Percentiles rank a stretch among this genome's conserved stretches.
phyloP scores from a whole-genome alignment of 2,329 filamentous ascomycete species.

The Penicillium sp. region DNA sequence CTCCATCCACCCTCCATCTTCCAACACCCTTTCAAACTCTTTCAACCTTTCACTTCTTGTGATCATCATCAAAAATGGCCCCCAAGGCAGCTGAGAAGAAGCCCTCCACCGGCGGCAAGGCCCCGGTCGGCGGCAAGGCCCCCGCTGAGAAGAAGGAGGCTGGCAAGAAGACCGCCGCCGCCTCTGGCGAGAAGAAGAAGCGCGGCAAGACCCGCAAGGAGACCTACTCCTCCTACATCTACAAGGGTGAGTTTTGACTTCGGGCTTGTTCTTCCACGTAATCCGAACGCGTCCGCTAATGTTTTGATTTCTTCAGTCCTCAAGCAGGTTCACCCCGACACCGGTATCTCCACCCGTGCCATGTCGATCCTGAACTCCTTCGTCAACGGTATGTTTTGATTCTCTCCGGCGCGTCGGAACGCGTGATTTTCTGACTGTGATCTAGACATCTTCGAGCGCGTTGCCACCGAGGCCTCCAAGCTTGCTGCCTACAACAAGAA shows the following conservation, averaged over 20 bases:
- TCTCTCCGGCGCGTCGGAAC: neutral
- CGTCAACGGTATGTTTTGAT: conserved; percentile 80
- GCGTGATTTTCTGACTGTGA: neutral
- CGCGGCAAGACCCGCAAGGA: conserved; percentile 99
- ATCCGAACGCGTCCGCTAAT: conserved; percentile 10
- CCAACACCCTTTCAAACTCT: conserved; percentile 27
- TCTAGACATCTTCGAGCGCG: conserved; percentile 96
- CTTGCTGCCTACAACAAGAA: conserved; percentile 99
- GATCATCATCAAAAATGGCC: conserved; percentile 69
- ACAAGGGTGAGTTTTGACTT: conserved; percentile 86
- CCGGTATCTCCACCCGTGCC: conserved; percentile 99
- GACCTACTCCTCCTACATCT: conserved; percentile 99
- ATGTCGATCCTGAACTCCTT: conserved; percentile 99
- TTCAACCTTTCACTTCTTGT: conserved; percentile 25
- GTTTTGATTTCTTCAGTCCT: conserved; percentile 63
- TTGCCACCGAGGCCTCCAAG: conserved; percentile 98
- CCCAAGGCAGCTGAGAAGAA: conserved; percentile 99
- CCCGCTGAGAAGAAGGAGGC: conserved; percentile 99
- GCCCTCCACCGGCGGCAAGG: conserved; percentile 90
- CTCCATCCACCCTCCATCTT: conserved; percentile 34
- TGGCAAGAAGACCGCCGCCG: conserved; percentile 94
- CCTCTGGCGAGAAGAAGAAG: conserved; percentile 99
- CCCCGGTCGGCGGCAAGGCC: conserved; percentile 68
- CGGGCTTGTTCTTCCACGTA: conserved; percentile 12
- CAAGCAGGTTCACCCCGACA: conserved; percentile 99